These are phyloP conservation scores for Saturnispora sanitii DNA, from an alignment of 805 yeast species.

Conservation along the genomic window DNA sequence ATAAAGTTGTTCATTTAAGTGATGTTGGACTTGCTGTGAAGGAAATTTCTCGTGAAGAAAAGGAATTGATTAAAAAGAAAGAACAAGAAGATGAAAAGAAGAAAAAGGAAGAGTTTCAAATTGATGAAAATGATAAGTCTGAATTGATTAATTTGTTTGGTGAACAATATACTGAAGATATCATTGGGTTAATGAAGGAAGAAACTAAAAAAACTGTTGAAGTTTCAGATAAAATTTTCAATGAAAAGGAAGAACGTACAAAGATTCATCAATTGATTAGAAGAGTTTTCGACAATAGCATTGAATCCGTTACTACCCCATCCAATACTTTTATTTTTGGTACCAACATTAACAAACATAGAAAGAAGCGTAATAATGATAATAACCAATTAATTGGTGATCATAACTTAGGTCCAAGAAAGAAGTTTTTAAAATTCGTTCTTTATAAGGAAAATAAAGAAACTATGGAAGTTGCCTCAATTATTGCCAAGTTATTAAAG, in stretches of 20 bases:
- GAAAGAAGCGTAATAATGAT: constrained; percentile 24
- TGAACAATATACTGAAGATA: constrained; percentile 44
- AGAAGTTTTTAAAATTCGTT: constrained; percentile 62
- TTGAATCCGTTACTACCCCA: constrained; percentile 73
- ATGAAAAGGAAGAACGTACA: constrained; percentile 68
- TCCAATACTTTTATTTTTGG: constrained; percentile 57
- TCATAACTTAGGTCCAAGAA: constrained; percentile 66
- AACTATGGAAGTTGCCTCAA: constrained; percentile 87
- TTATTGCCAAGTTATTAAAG: constrained; percentile 62
- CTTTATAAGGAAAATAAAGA: constrained; percentile 92
- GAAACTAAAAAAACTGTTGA: constrained; percentile 37
- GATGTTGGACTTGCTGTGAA: constrained; percentile 62
- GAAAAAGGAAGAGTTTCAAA: constrained; percentile 24
- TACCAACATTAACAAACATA: constrained; percentile 37
- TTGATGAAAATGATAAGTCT: constrained; percentile 36
- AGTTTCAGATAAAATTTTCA: constrained; percentile 40
- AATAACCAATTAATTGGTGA: constrained; percentile 40
- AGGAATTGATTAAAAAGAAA: constrained; percentile 35
- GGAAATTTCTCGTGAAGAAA: constrained; percentile 31
- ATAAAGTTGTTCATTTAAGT: constrained; percentile 60
- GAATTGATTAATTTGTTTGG: constrained; percentile 49
- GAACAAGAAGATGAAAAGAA: constrained; percentile 24
- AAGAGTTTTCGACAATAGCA: constrained; percentile 56
- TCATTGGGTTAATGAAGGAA: constrained; percentile 42
- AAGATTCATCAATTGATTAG: constrained; percentile 69